These are phyloP conservation scores for Micractinium conductrix DNA, from an alignment of 139 green algal genomes.

Conservation along the genomic window DNA sequence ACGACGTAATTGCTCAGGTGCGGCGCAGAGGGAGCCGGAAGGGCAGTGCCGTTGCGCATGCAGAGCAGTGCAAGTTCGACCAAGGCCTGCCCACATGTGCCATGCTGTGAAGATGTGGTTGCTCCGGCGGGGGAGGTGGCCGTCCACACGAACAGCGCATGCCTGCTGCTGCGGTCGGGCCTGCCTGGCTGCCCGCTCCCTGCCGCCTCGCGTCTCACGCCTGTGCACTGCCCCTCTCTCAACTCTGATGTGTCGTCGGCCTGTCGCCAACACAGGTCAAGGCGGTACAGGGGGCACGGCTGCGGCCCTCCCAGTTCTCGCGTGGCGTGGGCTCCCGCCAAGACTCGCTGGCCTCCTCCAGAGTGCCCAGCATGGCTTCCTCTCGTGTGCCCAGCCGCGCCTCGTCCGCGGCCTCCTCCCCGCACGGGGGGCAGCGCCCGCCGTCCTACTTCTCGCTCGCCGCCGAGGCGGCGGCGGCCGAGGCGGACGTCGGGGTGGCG, in stretches of 20 bases:
- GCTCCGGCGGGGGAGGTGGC: too few relatives aligned
- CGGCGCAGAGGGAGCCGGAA: too few relatives aligned
- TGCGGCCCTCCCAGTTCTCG: constrained; percentile 25
- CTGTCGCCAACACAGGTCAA: not conserved
- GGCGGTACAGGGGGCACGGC: constrained; percentile 11
- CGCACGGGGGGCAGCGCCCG: not conserved
- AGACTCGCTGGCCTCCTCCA: not conserved
- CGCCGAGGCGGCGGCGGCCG: not conserved
- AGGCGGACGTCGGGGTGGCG: too few relatives aligned
- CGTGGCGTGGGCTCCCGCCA: not conserved
- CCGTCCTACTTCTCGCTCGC: too few relatives aligned
- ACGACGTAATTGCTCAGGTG: constrained; percentile 18
- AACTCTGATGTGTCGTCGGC: not conserved
- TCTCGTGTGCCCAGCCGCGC: not conserved
- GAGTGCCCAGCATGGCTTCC: not conserved
- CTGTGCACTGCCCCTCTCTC: not conserved
- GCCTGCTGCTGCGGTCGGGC: too few relatives aligned
- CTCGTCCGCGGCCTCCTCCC: not conserved
- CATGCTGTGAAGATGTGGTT: not conserved
- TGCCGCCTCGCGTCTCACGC: too few relatives aligned
- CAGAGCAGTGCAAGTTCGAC: too few relatives aligned
- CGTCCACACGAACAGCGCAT: too few relatives aligned
- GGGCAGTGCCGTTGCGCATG: too few relatives aligned
- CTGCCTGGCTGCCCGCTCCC: too few relatives aligned
- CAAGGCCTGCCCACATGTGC: too few relatives aligned